Percentiles rank a stretch among this genome's conserved stretches.
Evolutionary conservation across 2,329 filamentous ascomycete species (phyloP).

Genomic region (Xylaria hypoxylon): DNA sequence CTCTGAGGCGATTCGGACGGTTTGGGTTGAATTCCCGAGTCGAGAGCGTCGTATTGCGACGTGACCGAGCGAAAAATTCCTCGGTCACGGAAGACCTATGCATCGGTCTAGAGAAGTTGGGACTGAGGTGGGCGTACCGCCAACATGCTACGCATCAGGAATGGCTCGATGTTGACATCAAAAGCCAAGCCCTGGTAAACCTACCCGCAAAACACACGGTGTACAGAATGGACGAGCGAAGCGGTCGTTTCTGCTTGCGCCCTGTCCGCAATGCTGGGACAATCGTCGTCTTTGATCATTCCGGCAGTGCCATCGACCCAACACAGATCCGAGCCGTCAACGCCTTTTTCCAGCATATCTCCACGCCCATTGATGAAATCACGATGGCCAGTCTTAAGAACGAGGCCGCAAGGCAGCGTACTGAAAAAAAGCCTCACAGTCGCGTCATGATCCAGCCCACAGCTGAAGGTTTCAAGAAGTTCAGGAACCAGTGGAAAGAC

Average conservation of each 20-base stretch:
- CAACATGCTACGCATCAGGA: background rate
- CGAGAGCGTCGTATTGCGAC: conserved; percentile 12
- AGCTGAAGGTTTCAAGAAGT: conserved; percentile 20
- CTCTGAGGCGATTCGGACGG: conserved; percentile 6
- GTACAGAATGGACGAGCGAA: background rate
- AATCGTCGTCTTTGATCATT: conserved; percentile 23
- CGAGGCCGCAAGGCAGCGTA: no score
- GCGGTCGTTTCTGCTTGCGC: background rate
- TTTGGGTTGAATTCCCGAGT: conserved; percentile 7
- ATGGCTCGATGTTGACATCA: conserved; percentile 15
- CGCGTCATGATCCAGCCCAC: background rate
- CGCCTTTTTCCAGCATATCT: conserved; percentile 17
- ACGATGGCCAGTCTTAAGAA: background rate
- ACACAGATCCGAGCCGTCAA: conserved; percentile 29
- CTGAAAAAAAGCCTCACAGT: background rate
- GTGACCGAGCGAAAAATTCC: background rate
- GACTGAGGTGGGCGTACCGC: conserved; percentile 34
- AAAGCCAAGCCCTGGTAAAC: conserved; percentile 20
- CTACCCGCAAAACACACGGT: conserved; percentile 16
- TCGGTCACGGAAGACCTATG: conserved; percentile 16
- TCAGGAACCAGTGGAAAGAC: conserved; percentile 25
- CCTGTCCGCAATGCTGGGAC: conserved; percentile 22
- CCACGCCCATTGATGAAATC: background rate
- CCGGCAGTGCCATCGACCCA: conserved; percentile 16
- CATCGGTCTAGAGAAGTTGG: conserved; percentile 19